Base-by-base conservation (phyloP, 225 moss, liverwort and hornwort genomes). In the Sphagnum tenellum region DNA sequence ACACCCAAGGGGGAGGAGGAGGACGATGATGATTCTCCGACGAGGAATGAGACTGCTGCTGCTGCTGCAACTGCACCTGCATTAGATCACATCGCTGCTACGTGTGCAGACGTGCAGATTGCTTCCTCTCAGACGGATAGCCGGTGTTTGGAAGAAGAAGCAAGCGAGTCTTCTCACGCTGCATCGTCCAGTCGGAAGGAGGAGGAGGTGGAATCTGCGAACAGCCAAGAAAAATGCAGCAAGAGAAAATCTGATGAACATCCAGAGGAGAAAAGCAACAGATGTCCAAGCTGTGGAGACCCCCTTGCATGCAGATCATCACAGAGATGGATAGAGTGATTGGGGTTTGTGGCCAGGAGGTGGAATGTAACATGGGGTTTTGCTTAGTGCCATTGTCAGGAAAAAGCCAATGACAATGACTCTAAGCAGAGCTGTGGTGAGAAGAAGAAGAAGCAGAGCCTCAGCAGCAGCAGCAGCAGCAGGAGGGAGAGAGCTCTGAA, bases 311-410 rank as follows among this genome's bases (percentile, higher is more conserved):
- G 29, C 29, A 29, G 29, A 78, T 68, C 70, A 68, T 51, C 67
- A 77, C 52, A 75, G 73, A 54, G 56, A 75, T 13, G 80, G 71
- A 71, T 85, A 81, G 74, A 29, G 29, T 29, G 29, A 29, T 49
- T 66, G 77, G 75, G 14, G 78, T 77, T 75, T 29, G 29, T 29
- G 29, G 29, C 77, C 3, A 56, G 78, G 71, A 81, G 78, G 81
- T 75, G 78, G 59, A 69, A 29, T 29, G 29, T 29, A 1, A 29
- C 62, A 60, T 63, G 78, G 78, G 29, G 84, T 81, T 67, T 85
- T 85, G 84, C 84, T 85, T 85, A 85, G 73, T 71, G 78, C 81
- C 84, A 85, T 85, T 29, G 29, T 29, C 29, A 29, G 29, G 29
- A 29, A 29, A 29, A 29, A 29, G 29, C 29, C 29, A 29, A 29